Base-by-base conservation (phyloP, 306 rosid genomes). In the Inga oerstediana region DNA sequence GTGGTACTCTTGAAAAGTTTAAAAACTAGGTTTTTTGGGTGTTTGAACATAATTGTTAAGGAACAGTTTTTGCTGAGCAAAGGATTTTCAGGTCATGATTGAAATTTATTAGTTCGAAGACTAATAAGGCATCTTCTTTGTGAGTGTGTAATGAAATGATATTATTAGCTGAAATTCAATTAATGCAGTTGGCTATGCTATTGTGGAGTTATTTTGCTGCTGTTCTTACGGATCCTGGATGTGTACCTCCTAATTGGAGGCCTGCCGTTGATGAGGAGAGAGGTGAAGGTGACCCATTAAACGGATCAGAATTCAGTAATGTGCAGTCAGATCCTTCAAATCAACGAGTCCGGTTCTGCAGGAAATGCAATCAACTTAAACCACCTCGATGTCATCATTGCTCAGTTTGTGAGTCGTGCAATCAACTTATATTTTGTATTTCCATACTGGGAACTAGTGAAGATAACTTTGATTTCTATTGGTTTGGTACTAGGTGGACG, bases 151-250 rank as follows among this genome's bases (percentile, higher is more conserved):
- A 77, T 69, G 73, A 35, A 82, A 58, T 83, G 62, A 64, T 61
- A 30, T 78, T 77, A 32, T 67, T 39, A 81, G 74, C 80, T 78
- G 81, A 46, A 69, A 27, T 70, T 79, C 82, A 76, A 62, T 75
- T 81, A 84, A 27, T 88, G 88, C 96, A 97, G 99, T 83, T 97
- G 89, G 90, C 85, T 89, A 94, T 97, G 99, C 91, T 97, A 65
- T 78, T 97, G 52, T 97, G 99, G 99, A 97, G 99, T 90, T 97
- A 97, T 75, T 97, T 97, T 77, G 91, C 98, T 52, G 97, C 91
- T 74, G 98, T 97, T 65, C 86, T 97, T 91, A 92, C 97, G 8
- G 99, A 97, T 89, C 98, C 99, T 8, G 99, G 99, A 43, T 54
- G 91, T 70, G 99, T 94, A 17, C 95, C 98, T 16, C 97, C 95